These are phyloP conservation scores for Oenanthe javanica DNA, from an alignment of 140 eudicot species.

Conservation along the genomic window DNA sequence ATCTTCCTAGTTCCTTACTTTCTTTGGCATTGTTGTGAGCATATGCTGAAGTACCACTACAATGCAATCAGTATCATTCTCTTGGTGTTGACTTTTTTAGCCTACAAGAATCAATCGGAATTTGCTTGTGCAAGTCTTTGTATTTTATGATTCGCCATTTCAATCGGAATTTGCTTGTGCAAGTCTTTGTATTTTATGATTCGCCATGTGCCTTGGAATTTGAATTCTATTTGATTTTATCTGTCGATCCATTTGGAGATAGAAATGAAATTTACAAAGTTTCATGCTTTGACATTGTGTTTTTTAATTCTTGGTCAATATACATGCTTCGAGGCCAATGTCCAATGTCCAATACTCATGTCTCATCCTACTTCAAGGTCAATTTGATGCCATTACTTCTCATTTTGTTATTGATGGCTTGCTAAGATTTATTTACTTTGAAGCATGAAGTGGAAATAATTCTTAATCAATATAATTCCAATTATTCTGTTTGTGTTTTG, in stretches of 20 bases:
- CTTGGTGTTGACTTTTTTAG: background rate
- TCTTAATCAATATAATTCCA: background rate
- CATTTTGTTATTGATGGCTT: background rate
- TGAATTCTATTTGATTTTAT: background rate
- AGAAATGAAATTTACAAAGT: background rate
- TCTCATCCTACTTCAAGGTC: background rate
- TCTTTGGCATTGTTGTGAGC: background rate
- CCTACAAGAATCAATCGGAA: background rate
- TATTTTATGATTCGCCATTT: background rate
- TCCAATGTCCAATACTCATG: background rate
- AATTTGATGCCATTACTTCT: background rate
- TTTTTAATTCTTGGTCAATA: background rate
- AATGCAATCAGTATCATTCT: background rate
- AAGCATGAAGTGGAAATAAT: background rate
- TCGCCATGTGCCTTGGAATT: background rate
- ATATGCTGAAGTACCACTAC: background rate
- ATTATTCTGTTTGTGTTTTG: background rate
- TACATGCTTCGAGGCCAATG: background rate
- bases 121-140: background rate
- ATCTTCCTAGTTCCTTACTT: background rate
- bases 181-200: background rate
- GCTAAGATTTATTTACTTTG: background rate
- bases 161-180: background rate
- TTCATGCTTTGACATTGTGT: background rate
- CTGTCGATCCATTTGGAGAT: background rate